Base-by-base conservation (phyloP, 2,329 filamentous ascomycete genomes). In the Exophiala viscosa region DNA sequence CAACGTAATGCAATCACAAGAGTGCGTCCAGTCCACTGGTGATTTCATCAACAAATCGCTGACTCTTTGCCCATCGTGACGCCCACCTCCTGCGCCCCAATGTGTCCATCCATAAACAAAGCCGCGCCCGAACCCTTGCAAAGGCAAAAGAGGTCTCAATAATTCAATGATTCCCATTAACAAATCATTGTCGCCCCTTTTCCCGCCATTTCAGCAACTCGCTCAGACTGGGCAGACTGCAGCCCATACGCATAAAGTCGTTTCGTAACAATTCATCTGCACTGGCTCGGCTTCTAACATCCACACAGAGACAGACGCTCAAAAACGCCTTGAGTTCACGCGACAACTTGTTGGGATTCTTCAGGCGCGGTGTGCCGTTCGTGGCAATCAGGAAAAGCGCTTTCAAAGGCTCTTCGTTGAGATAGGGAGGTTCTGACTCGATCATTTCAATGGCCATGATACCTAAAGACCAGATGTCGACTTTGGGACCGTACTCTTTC, bases 361-460 rank as follows among this genome's bases (percentile, higher is more conserved):
- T 99, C 59, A 99, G 81, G 52, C 90, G 85, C 17, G 93, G 93
- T 2, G 93, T 97, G 61, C 93, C 93, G 74, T 97, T 97, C 50
- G 93, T 99, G 43, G 93, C 93, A 68, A 99, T 99, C 57, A 99
- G 82, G 70, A 96, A 99, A 42, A 99, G 81, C 6, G 93, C 93
- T 78, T 97, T 97, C 51, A 99, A 82, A 0, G 93, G 93, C 72
- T 97, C 92, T 73, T 97, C 93, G 73, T 97, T 97, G 34, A 97
- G 82, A 70, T 99, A 99, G 0, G 93, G 93, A 5, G 93, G 93
- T 71, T 99, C 93, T 14, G 90, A 95, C 70, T 99, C 93, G 66
- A 97, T 97, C 93, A 99, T 96, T 73, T 99, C 93, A 66, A 99
- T 97, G 18, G 93, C 92, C 93, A 97, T 99, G 74, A 99, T 99